These are phyloP conservation scores for Cardiospermum halicacabum DNA, from an alignment of 345 rosid genomes.

Conservation along the genomic window DNA sequence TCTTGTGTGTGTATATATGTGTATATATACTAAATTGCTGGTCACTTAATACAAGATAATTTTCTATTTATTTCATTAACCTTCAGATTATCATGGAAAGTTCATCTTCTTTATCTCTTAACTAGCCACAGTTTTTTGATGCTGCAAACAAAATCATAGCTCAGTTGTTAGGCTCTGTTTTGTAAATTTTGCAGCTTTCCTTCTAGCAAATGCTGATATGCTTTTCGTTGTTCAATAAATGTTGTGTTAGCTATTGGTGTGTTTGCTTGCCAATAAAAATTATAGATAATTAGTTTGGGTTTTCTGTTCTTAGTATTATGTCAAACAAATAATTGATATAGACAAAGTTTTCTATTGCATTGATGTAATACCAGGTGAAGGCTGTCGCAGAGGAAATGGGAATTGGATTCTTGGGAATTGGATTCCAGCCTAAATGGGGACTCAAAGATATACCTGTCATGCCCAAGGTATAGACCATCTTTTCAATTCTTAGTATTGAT, in stretches of 20 bases:
- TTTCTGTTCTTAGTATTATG: background rate
- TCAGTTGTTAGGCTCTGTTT: background rate
- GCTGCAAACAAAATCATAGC: background rate
- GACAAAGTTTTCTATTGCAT: background rate
- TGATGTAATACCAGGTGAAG: slow-evolving; percentile 57
- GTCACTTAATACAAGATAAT: background rate
- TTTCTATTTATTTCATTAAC: background rate
- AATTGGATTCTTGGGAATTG: slow-evolving; percentile 95
- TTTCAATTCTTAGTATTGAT: background rate
- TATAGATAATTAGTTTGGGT: background rate
- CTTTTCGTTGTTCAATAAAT: background rate
- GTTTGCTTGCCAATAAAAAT: background rate
- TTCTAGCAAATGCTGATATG: background rate
- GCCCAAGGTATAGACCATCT: slow-evolving; percentile 73
- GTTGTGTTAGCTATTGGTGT: background rate
- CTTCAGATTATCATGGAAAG: background rate
- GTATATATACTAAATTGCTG: background rate
- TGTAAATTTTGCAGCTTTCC: background rate
- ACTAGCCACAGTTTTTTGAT: background rate
- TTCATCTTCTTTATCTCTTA: background rate
- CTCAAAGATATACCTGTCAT: slow-evolving; percentile 83
- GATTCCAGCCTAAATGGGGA: slow-evolving; percentile 96
- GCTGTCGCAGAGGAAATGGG: slow-evolving; percentile 99
- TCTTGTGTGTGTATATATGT: slow-evolving; percentile 6
- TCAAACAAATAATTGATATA: background rate